Conservation (phyloP, 2,329 filamentous ascomycete genomes). For the Trichoderma breve region DNA sequence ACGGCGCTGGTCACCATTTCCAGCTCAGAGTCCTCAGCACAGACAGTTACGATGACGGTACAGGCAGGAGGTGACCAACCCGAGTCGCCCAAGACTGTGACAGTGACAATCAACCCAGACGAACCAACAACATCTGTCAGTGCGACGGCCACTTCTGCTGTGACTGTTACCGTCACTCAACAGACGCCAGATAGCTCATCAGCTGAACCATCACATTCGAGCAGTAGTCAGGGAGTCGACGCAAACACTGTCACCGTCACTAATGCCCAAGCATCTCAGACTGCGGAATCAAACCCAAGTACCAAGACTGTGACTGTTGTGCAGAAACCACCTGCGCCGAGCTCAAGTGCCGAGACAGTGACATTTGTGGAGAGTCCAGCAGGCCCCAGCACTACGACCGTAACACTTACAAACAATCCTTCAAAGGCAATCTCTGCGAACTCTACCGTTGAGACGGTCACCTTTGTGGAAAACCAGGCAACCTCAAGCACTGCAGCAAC, state of each 20-base stretch:
- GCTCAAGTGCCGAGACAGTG: not conserved
- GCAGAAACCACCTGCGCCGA: not conserved
- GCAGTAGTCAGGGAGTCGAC: not conserved
- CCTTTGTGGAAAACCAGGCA: not conserved
- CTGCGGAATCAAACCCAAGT: not conserved
- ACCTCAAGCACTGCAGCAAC: not conserved
- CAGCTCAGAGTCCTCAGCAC: not conserved
- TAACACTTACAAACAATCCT: not conserved
- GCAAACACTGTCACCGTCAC: not conserved
- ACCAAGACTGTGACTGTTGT: not conserved
- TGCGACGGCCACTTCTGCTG: not conserved
- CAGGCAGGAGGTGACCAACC: slow-evolving; percentile 20
- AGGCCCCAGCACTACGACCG: not conserved
- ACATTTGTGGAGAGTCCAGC: not conserved
- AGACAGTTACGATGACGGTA: slow-evolving; percentile 26
- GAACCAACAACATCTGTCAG: not conserved
- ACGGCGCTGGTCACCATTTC: not conserved
- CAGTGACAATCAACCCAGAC: slow-evolving; percentile 14
- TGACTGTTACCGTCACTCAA: not conserved
- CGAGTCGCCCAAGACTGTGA: slow-evolving; percentile 22
- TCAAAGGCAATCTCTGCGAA: not conserved
- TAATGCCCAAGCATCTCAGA: not conserved
- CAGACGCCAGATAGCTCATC: not conserved
- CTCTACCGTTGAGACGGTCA: not conserved
- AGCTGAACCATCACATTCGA: not conserved